A percentile compares a stretch with the other conserved stretches of the same genome.
These are phyloP conservation scores for Peronospora tabacina DNA, from an alignment of 352 stramenopile genomes.

Conservation along the genomic window DNA sequence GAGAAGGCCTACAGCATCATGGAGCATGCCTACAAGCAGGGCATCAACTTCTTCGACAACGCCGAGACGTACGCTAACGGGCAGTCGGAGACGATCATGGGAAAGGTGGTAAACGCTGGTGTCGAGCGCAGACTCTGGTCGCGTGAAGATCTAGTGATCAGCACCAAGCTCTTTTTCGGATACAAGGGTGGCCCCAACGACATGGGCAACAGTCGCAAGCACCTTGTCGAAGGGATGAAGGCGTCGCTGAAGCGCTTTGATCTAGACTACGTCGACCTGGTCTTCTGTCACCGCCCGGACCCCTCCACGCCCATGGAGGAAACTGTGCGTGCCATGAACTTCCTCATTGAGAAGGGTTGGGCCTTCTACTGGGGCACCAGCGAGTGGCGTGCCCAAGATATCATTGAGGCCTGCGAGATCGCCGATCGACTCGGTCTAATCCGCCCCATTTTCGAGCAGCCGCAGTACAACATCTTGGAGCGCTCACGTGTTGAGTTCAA, in stretches of 20 bases:
- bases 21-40: conserved; percentile 51
- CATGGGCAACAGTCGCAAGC: conserved; percentile 39
- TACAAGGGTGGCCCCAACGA: conserved; percentile 32
- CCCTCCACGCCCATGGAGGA: conserved; percentile 60
- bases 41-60: conserved; percentile 68
- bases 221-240: conserved; percentile 58
- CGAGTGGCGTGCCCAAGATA: conserved; percentile 59
- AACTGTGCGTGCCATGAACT: conserved; percentile 64
- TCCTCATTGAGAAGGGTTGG: conserved; percentile 36
- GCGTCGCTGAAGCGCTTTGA: conserved; percentile 48
- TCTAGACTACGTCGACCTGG: conserved; percentile 53
- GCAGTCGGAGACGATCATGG: conserved; percentile 46
- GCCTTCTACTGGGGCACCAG: conserved; percentile 62
- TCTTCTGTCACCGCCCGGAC: conserved; percentile 66
- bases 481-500: conserved; percentile 63
- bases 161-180: conserved; percentile 63
- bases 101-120: conserved; percentile 43
- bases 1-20: conserved; percentile 57
- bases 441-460: conserved; percentile 46
- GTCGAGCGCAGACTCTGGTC: conserved; percentile 38
- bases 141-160: conserved; percentile 57
- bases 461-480: conserved; percentile 70
- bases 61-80: conserved; percentile 47
- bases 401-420: conserved; percentile 57
- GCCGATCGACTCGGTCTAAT: conserved; percentile 36